Percentiles rank a stretch among this genome's conserved stretches.
phyloP scores from a whole-genome alignment of 345 rosid species.

The Jatropha curcas region DNA sequence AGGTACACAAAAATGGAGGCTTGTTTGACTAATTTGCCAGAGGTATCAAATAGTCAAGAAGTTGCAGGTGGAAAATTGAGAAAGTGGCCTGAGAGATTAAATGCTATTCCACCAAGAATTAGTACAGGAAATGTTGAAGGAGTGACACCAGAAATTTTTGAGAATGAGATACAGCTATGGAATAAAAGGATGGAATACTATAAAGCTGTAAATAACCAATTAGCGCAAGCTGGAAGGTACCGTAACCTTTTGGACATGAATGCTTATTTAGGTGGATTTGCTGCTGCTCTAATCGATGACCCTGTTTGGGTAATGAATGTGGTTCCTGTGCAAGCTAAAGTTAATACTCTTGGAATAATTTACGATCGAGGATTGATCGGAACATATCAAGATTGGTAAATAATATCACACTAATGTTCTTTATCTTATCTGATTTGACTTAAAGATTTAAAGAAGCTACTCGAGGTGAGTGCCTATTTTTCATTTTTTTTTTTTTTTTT shows the following conservation, averaged over 20 bases:
- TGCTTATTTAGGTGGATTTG: slow-evolving; percentile 49
- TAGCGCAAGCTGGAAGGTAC: slow-evolving; percentile 44
- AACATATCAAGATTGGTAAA: slow-evolving; percentile 49
- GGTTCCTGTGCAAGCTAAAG: slow-evolving; percentile 40
- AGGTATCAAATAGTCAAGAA: slow-evolving; percentile 26
- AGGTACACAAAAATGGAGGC: slow-evolving; percentile 52
- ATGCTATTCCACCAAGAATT: slow-evolving; percentile 47
- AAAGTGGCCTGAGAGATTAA: slow-evolving; percentile 47
- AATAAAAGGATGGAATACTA: slow-evolving; percentile 42
- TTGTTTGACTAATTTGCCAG: slow-evolving; percentile 47
- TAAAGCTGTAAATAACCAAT: slow-evolving; percentile 39
- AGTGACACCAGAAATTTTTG: slow-evolving; percentile 38
- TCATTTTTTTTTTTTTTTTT: neutral
- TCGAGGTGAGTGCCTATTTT: neutral
- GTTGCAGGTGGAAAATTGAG: slow-evolving; percentile 38
- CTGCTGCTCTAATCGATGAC: slow-evolving; percentile 42
- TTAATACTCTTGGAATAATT: slow-evolving; percentile 46
- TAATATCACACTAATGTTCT: neutral
- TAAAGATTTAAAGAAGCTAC: neutral
- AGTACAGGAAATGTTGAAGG: slow-evolving; percentile 41
- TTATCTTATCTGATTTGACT: neutral
- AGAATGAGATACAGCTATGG: slow-evolving; percentile 36
- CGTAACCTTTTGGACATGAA: slow-evolving; percentile 55
- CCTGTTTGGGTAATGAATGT: slow-evolving; percentile 56
- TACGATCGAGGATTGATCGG: slow-evolving; percentile 55